Evolutionary conservation across 441 rosid species (phyloP), one percentile per base, ranked within the genome.

Genomic region (Pelargonium fulgidum): DNA sequence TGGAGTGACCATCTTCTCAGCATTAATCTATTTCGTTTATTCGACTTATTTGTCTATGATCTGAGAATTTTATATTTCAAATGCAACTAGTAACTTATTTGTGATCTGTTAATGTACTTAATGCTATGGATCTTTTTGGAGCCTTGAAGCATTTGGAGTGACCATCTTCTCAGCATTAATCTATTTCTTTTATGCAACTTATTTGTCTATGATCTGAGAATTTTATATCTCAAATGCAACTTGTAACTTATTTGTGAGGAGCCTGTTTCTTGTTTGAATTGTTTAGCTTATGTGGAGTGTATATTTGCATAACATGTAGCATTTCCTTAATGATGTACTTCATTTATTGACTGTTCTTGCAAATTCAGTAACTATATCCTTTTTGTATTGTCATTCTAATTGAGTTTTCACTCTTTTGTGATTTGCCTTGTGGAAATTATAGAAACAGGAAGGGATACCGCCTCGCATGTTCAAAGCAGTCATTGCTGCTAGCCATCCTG

Each of bases 391-490:
- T 54, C 42, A 22, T 19, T 41, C 58, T 24, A 52, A 9, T 29
- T 26, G 29, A 19, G 6, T 62, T 29, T 65, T 67, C 17, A 22
- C 69, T 44, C 62, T n/a, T 63, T 17, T 17, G 17, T 56, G 41
- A 36, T 36, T 36, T 36, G 41, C 41, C 72, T 19, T 78, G 58
- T 68, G 64, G 50, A 75, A 73, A 75, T 76, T 66, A 76, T 74
- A 89, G 97, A 86, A 83, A 81, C 99, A 94, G 79, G 89, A 89
- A 81, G 99, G 99, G 61, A 83, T 91, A 79, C 90, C 87, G n/a
- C 97, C 97, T 78, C 97, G 88, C 10, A 91, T 90, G 99, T 88
- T 94, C 85, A 91, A 94, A 80, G 78, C 93, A 12, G 89, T 94
- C 67, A 86, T 94, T 78, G 96, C 97, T 75, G 91, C 97, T 64